Base-by-base conservation (phyloP, 352 stramenopile species). In the Phytophthora brassicae region DNA sequence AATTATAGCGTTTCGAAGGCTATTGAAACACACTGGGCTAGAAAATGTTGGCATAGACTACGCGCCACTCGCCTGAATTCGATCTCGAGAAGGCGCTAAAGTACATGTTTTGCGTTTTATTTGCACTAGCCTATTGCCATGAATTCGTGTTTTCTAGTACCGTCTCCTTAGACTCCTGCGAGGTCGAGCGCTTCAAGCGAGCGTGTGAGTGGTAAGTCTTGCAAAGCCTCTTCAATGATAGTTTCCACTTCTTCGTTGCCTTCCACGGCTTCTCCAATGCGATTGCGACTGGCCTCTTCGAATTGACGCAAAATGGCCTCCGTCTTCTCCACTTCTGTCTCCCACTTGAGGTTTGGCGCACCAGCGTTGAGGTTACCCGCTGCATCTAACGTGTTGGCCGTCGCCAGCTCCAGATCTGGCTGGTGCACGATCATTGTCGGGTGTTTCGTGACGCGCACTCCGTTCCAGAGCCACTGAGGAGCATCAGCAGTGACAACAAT, bases 381-480 rank as follows among this genome's bases (percentile, higher is more conserved):
- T 11, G 69, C 61, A 22, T 88, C 81, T 31, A 71, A 66, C 14
- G 60, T 68, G 8, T 50, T 77, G 20, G 65, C 51, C 3, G 64
- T 56, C 11, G 71, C 44, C 6, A 80, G 54, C 54, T 90, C 82
- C 38, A 88, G 72, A 45, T 90, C 81, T 1, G 81, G 81, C 49
- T 93, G 84, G 57, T 88, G 80, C 45, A 95, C 86, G 64, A 92
- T 90, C 81, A 95, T 92, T 8, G 86, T 93, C 53, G 86, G 86
- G 67, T 95, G 86, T 56, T 95, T 95, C 6, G 81, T 70, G 44
- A 95, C 84, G 16, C 86, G 77, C 16, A 92, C 47, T 44, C 84
- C 86, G 55, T 94, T 92, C 86, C 86, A 95, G 6, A 95, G 76
- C 86, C 86, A 95, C 29, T 79, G 74, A 14, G 86, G 86, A 6